A percentile compares a stretch with the other conserved stretches of the same genome.
phyloP scores from a whole-genome alignment of 2,329 filamentous ascomycete genomes.

The Clonostachys rhizophaga region DNA sequence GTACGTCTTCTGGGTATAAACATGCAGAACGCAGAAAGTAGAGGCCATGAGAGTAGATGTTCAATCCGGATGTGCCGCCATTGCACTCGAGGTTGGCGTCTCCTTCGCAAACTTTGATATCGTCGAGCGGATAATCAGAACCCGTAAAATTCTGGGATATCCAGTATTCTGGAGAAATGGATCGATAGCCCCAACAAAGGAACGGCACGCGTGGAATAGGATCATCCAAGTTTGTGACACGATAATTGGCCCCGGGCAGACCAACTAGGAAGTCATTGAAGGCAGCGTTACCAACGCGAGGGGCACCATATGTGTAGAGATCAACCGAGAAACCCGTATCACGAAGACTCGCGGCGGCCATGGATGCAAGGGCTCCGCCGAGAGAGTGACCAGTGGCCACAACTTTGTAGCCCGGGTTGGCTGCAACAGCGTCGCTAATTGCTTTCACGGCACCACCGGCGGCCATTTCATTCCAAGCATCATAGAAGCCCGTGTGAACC shows the following conservation, averaged over 20 bases:
- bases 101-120: slow-evolving; percentile 44
- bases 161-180: slow-evolving; percentile 69
- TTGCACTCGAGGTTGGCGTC: slow-evolving; percentile 44
- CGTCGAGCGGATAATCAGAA: slow-evolving; percentile 25
- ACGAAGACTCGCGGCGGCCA: slow-evolving; percentile 55
- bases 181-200: slow-evolving; percentile 53
- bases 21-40: slow-evolving; percentile 31
- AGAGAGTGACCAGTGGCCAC: slow-evolving; percentile 67
- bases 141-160: slow-evolving; percentile 33
- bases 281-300: slow-evolving; percentile 57
- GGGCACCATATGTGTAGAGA: slow-evolving; percentile 63
- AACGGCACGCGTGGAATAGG: slow-evolving; percentile 65
- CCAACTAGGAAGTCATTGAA: slow-evolving; percentile 53
- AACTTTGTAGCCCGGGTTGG: slow-evolving; percentile 47
- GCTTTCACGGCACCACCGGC: slow-evolving; percentile 27
- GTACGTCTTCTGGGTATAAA: too few relatives aligned
- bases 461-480: slow-evolving; percentile 52
- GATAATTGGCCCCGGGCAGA: slow-evolving; percentile 49
- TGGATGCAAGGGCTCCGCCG: slow-evolving; percentile 58
- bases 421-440: slow-evolving; percentile 33
- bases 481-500: slow-evolving; percentile 53
- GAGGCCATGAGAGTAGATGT: slow-evolving; percentile 36
- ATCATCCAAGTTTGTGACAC: slow-evolving; percentile 64
- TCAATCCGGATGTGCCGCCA: slow-evolving; percentile 36
- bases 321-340: slow-evolving; percentile 37